A percentile compares a stretch with the other conserved stretches of the same genome.
Conservation (phyloP, 1,139 yeast species). For the Yarrowia galli region DNA sequence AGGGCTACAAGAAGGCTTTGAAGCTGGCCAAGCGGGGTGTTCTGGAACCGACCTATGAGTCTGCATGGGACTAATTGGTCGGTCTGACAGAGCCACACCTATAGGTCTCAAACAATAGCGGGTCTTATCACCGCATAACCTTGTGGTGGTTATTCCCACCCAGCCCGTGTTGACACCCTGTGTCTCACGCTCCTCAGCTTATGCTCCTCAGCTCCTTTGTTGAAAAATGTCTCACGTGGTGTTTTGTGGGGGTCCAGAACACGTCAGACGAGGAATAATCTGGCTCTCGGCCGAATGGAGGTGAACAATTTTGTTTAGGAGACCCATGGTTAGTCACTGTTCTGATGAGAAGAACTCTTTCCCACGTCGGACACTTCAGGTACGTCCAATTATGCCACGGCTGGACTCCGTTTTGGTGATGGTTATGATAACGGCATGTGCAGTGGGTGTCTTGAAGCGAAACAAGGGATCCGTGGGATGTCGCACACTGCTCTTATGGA, state of each 20-base stretch:
- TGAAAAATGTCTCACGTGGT: background rate
- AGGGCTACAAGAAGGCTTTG: background rate
- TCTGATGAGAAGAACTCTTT: no score
- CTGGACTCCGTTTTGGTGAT: background rate
- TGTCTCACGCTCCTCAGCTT: background rate
- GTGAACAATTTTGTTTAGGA: background rate
- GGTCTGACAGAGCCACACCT: no score
- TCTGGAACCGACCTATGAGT: background rate
- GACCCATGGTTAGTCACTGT: no score
- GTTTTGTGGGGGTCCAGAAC: slow-evolving; percentile 8
- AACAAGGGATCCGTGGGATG: background rate
- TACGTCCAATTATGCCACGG: background rate
- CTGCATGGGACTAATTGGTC: background rate
- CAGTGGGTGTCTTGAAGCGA: background rate
- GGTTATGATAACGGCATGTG: slow-evolving; percentile 3
- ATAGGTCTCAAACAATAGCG: no score
- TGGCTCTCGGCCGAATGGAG: background rate
- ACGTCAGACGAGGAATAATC: background rate
- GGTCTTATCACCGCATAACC: background rate
- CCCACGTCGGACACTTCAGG: no score
- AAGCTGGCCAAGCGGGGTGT: slow-evolving; percentile 8
- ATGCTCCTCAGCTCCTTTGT: slow-evolving; percentile 9
- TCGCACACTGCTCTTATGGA: background rate
- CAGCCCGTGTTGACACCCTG: background rate
- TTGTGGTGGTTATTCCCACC: background rate